Conservation (phyloP, 2,329 filamentous ascomycete species). For the Claviceps arundinis region DNA sequence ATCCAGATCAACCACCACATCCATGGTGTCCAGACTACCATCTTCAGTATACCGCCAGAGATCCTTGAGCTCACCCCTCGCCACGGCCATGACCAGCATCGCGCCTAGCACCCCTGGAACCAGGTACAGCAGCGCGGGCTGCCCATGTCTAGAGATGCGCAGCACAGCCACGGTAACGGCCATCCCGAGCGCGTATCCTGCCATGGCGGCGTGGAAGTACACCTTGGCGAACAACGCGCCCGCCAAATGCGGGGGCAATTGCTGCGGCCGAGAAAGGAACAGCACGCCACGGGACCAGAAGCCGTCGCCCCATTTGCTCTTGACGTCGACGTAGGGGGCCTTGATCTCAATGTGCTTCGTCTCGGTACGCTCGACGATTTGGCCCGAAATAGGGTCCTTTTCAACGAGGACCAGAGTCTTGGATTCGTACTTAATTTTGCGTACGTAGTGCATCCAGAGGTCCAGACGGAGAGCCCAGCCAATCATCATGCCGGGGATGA, state of each 20-base stretch:
- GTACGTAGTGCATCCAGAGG: slow-evolving; percentile 68
- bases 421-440: slow-evolving; percentile 40
- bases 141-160: slow-evolving; percentile 64
- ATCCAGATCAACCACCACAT: slow-evolving; percentile 43
- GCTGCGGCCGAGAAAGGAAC: slow-evolving; percentile 12
- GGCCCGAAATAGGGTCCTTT: slow-evolving; percentile 20
- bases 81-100: slow-evolving; percentile 60
- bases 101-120: slow-evolving; percentile 71
- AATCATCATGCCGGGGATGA: slow-evolving; percentile 83
- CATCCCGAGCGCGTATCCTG: slow-evolving; percentile 71
- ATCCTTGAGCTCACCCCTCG: slow-evolving; percentile 55
- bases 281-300: slow-evolving; percentile 51
- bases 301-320: slow-evolving; percentile 68
- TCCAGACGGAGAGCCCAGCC: slow-evolving; percentile 84
- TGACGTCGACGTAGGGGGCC: slow-evolving; percentile 41
- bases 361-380: slow-evolving; percentile 22
- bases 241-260: slow-evolving; percentile 18
- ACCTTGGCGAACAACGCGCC: slow-evolving; percentile 57
- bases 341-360: slow-evolving; percentile 35
- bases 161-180: slow-evolving; percentile 63
- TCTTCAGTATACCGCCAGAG: slow-evolving; percentile 81
- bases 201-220: slow-evolving; percentile 68
- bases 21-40: slow-evolving; percentile 39
- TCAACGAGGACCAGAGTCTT: slow-evolving; percentile 21
- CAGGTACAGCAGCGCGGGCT: slow-evolving; percentile 84